These are phyloP conservation scores for Sporothrix pseudoabietina DNA, from an alignment of 2,329 filamentous ascomycete species.

Conservation along the genomic window DNA sequence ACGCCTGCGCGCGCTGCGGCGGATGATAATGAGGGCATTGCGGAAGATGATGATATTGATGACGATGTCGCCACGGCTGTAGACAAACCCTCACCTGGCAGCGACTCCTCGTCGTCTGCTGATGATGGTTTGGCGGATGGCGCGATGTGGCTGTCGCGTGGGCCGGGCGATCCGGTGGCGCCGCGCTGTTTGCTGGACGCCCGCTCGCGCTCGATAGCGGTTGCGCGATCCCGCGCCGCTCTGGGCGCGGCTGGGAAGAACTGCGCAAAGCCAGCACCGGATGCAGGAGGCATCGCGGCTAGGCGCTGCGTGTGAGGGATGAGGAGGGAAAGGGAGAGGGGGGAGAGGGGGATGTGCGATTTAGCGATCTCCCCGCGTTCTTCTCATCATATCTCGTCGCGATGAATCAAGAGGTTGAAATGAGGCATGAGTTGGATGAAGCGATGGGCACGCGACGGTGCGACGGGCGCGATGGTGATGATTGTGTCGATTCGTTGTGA, in stretches of 20 bases:
- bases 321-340: not conserved
- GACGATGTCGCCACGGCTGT: slow-evolving; percentile 60
- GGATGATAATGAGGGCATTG: not conserved
- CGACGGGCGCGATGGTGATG: not conserved
- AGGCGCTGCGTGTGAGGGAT: slow-evolving; percentile 8
- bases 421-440: slow-evolving; percentile 43
- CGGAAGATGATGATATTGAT: not conserved
- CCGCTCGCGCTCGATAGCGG: slow-evolving; percentile 62
- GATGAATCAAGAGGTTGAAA: slow-evolving; percentile 36
- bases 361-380: slow-evolving; percentile 56
- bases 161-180: slow-evolving; percentile 43
- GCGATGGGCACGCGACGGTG: slow-evolving; percentile 29
- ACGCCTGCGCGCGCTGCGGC: slow-evolving; percentile 57
- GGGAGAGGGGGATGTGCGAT: slow-evolving; percentile 37
- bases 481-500: not conserved
- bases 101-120: slow-evolving; percentile 60
- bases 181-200: slow-evolving; percentile 39
- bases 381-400: slow-evolving; percentile 58
- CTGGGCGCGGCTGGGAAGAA: slow-evolving; percentile 81
- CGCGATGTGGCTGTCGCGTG: slow-evolving; percentile 29
- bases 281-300: slow-evolving; percentile 76
- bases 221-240: slow-evolving; percentile 56
- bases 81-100: slow-evolving; percentile 67
- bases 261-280: slow-evolving; percentile 76
- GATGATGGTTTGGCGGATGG: slow-evolving; percentile 42